phyloP scores from a whole-genome alignment of 257 asterid genomes.

The Hygrophila difformis region DNA sequence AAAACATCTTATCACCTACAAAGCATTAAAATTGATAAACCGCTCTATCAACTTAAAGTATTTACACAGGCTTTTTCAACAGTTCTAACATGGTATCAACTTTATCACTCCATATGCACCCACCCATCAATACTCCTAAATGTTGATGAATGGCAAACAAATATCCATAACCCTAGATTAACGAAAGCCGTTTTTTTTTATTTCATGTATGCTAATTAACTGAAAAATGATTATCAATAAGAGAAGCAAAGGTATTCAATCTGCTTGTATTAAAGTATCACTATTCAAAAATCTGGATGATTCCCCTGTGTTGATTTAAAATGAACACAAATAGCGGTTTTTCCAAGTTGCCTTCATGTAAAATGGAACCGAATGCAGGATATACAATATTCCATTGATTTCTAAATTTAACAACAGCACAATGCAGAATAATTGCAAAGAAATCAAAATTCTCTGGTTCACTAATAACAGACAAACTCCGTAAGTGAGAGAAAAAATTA shows the following conservation, averaged over 20 bases:
- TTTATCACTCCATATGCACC: constrained; percentile 1
- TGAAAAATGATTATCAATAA: constrained; percentile 1
- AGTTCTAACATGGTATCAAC: background rate
- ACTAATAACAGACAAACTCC: background rate
- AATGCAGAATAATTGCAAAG: background rate
- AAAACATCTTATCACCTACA: background rate
- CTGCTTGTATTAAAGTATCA: no score
- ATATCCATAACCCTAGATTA: background rate
- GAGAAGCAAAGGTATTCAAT: no score
- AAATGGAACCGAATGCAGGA: constrained; percentile 7
- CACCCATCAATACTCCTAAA: constrained; percentile 1
- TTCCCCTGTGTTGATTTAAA: no score
- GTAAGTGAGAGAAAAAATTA: background rate
- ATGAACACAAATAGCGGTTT: no score
- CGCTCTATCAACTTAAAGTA: no score
- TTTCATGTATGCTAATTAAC: background rate
- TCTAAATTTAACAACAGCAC: constrained; percentile 6
- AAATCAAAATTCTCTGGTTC: constrained; percentile 1
- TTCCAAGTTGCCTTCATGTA: constrained; percentile 5
- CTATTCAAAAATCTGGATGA: no score
- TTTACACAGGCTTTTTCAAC: no score
- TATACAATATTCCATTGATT: background rate
- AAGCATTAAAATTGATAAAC: background rate
- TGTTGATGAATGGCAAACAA: background rate
- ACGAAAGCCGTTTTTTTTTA: background rate